A percentile compares a stretch with the other conserved stretches of the same genome.
Conservation (phyloP, 148 eudicot species). For the Camellia sinensis region DNA sequence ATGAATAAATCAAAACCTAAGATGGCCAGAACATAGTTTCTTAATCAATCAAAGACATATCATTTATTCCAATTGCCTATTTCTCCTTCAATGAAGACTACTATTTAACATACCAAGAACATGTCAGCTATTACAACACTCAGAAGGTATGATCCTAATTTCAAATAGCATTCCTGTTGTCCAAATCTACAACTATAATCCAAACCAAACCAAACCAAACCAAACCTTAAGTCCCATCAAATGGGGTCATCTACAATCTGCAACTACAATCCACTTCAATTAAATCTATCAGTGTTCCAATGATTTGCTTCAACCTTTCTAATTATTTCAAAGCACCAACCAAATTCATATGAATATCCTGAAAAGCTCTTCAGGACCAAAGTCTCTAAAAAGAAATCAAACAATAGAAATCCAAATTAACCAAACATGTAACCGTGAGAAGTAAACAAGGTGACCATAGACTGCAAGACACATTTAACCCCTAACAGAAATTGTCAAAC, state of each 20-base stretch:
- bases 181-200: neutral
- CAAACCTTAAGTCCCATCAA: too few relatives aligned
- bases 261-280: neutral
- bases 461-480: conserved; percentile 24
- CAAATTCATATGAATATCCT: neutral
- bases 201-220: too few relatives aligned
- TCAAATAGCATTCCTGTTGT: neutral
- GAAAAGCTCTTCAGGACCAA: neutral
- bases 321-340: neutral
- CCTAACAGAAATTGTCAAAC: too few relatives aligned
- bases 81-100: conserved; percentile 1
- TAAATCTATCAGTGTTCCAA: neutral
- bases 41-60: neutral
- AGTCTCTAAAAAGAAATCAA: neutral
- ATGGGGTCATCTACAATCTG: neutral
- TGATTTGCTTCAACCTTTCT: neutral
- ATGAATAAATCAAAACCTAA: neutral
- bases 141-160: neutral
- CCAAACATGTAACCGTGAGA: neutral
- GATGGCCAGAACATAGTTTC: neutral
- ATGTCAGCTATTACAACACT: neutral
- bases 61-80: neutral
- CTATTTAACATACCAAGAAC: neutral
- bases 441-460: neutral
- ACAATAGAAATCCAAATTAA: neutral